Conservation (phyloP, 2,329 filamentous ascomycete genomes). For the Blastomyces emzantsi region DNA sequence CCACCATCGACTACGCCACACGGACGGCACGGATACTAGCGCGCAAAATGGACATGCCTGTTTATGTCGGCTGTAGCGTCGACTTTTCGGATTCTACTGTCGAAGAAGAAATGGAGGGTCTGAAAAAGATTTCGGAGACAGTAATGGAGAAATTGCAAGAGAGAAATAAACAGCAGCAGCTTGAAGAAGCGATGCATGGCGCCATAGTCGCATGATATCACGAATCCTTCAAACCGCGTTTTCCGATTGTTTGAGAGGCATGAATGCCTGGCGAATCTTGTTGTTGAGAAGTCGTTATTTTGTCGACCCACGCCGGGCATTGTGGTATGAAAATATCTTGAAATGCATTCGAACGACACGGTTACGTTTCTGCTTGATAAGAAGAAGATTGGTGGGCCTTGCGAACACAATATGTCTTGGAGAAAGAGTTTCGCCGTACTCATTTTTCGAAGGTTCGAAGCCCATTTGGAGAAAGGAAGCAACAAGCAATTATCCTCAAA, state of each 20-base stretch:
- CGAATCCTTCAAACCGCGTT: neutral
- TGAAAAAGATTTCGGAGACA: slow-evolving; percentile 63
- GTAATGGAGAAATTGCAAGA: slow-evolving; percentile 46
- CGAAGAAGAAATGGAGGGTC: slow-evolving; percentile 90
- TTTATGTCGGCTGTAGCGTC: slow-evolving; percentile 87
- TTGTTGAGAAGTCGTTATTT: neutral
- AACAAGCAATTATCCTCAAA: neutral
- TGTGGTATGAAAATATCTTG: neutral
- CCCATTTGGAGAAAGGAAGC: neutral
- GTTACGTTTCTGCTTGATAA: neutral
- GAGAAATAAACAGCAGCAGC: neutral
- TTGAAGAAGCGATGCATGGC: neutral
- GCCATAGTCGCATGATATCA: neutral
- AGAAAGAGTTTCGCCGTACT: neutral
- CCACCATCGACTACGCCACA: slow-evolving; percentile 76
- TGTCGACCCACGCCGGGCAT: too few relatives aligned
- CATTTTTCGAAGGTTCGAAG: neutral
- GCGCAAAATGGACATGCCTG: slow-evolving; percentile 60
- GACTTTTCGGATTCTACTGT: slow-evolving; percentile 71
- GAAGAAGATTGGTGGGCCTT: neutral
- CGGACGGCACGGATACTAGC: slow-evolving; percentile 76
- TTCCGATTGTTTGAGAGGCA: neutral
- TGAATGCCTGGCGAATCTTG: too few relatives aligned
- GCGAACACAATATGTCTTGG: neutral
- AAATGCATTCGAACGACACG: neutral